Evolutionary conservation across 139 green algal genomes (phyloP).

Genomic region (Ulvella scutata): DNA sequence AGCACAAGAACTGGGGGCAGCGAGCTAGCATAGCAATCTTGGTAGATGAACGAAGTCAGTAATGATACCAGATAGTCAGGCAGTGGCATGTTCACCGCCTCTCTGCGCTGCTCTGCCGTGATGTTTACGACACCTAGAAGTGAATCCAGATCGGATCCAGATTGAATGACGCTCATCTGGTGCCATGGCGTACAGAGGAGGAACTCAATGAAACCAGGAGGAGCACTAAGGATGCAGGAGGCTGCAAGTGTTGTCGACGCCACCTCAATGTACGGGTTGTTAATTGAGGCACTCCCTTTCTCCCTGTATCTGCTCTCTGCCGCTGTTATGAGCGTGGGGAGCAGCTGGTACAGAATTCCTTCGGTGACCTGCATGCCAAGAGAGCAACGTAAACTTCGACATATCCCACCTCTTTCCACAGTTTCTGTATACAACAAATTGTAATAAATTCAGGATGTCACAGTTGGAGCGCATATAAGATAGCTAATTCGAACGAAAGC

Average conservation of each 20-base stretch:
- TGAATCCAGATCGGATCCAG: background rate
- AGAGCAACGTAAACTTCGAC: too few species aligned
- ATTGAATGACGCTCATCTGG: constrained; percentile 17
- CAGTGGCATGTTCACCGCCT: background rate
- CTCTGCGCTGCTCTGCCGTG: background rate
- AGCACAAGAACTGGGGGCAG: background rate
- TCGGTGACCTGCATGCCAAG: constrained; percentile 33
- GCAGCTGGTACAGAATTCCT: constrained; percentile 33
- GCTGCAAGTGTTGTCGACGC: constrained; percentile 31
- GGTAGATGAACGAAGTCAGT: background rate
- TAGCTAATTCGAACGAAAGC: background rate
- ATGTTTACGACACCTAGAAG: background rate
- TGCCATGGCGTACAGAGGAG: constrained; percentile 57
- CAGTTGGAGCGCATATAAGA: background rate
- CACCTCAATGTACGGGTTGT: constrained; percentile 9
- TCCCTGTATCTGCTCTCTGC: constrained; percentile 18
- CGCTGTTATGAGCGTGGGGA: constrained; percentile 27
- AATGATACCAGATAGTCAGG: background rate
- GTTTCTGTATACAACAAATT: background rate
- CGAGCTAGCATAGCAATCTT: background rate
- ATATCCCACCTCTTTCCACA: background rate
- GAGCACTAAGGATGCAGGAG: constrained; percentile 41
- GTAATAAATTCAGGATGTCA: background rate
- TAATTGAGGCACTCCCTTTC: constrained; percentile 16
- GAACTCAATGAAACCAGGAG: constrained; percentile 57